Percentiles rank a stretch among this genome's conserved stretches.
These are phyloP conservation scores for Botrytis pseudocinerea DNA, from an alignment of 2,329 filamentous ascomycete genomes.

Conservation along the genomic window DNA sequence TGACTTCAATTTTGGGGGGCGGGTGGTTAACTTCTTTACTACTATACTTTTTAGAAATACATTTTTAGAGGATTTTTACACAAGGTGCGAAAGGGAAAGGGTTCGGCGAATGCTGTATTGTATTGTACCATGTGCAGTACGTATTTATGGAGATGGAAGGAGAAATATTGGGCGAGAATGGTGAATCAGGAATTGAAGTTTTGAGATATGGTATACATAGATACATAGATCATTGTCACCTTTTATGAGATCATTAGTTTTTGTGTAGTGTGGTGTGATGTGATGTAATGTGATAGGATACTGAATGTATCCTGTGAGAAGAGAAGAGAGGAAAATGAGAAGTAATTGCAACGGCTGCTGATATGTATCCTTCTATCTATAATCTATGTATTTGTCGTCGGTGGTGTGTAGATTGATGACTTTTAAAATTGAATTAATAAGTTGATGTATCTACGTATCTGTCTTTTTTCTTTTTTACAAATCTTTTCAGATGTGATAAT, in stretches of 20 bases:
- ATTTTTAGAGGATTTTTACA: slow-evolving; percentile 1
- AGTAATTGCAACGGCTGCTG: no score
- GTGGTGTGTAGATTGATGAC: background rate
- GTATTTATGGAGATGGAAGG: background rate
- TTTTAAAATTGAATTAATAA: background rate
- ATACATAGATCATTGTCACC: background rate
- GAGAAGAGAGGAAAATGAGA: no score
- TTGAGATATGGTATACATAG: background rate
- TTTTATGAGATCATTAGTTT: background rate
- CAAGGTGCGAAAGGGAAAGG: background rate
- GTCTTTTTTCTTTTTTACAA: no score
- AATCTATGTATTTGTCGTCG: background rate
- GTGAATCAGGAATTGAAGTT: background rate
- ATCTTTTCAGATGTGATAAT: background rate
- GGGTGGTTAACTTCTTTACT: background rate
- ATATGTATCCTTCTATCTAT: no score
- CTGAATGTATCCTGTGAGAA: background rate
- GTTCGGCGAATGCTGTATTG: background rate
- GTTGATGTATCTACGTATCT: no score
- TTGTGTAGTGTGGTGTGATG: background rate
- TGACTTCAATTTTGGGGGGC: background rate
- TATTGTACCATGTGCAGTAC: background rate
- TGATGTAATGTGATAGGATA: background rate
- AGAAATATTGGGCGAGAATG: background rate
- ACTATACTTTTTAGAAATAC: background rate